Evolutionary conservation across 371 early-diverging fungal species (phyloP), one percentile per base, ranked within the genome.

Genomic region (Fennellomyces sp.): DNA sequence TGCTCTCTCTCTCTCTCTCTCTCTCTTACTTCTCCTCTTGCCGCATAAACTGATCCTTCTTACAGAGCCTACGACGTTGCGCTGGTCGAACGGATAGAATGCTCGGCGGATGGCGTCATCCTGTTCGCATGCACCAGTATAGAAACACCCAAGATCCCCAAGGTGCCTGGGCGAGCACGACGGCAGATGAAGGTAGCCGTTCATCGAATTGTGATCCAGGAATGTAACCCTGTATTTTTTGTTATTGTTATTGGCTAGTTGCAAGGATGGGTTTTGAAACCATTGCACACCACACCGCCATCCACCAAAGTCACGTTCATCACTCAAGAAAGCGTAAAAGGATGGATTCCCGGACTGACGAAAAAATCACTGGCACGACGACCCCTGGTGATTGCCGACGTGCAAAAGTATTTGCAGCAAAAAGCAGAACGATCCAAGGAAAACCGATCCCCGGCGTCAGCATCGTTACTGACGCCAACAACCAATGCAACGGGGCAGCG

Each of bases 241-340:
- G 31, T 48, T 52, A 36, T 29, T 41, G 15, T 8, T 48, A 11
- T 11, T 31, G 13, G 26, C 1, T 50, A 70, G 70, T 47, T 76
- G 26, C 81, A 80, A 66, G 90, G 88, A 17, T 90, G 88, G 88
- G 72, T 90, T 28, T 58, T 88, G 29, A 75, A 83, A 41, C 83
- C 84, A 33, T 50, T 84, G 13, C 76, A 69, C 13, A 80, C 79
- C 7, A 64, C 69, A 31, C 87, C 87, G 1, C 78, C 78, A 4
- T 77, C 85, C 21, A 89, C 87, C 25, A 77, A 83, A 60, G 78
- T 89, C 19, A 85, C 80, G 6, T 89, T 81, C 70, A 71, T 75
- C 29, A 74, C 78, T 19, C 74, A 78, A 59, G 78, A 78, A 60
- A 67, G 51, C 50, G 65, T 76, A 29, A 70, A 67, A 42, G 88